A percentile compares a stretch with the other conserved stretches of the same genome.
Evolutionary conservation across 495 filamentous ascomycete genomes (phyloP).

Genomic region (Aspergillus carlsbadensis): DNA sequence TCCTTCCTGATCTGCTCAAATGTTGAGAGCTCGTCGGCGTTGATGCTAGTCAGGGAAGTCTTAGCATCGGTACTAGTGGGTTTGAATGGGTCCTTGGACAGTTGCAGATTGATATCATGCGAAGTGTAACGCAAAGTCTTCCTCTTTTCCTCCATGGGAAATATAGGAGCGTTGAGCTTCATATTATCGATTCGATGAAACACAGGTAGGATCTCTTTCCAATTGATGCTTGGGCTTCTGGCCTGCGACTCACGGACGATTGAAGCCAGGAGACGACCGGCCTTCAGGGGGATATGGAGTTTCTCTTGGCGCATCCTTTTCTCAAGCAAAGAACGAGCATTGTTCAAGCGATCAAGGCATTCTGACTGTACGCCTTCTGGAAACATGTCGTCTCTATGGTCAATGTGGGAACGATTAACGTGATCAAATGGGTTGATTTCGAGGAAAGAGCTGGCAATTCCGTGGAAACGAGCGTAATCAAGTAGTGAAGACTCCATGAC

Average conservation of each 20-base stretch:
- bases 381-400: neutral
- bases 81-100: neutral
- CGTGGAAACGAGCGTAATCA: slow-evolving; percentile 46
- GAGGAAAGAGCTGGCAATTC: slow-evolving; percentile 30
- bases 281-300: slow-evolving; percentile 21
- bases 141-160: slow-evolving; percentile 47
- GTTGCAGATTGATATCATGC: slow-evolving; percentile 37
- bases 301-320: slow-evolving; percentile 17
- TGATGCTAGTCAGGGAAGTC: slow-evolving; percentile 32
- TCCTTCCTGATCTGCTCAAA: slow-evolving; percentile 24
- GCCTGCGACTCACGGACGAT: slow-evolving; percentile 12
- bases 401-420: slow-evolving; percentile 3
- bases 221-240: slow-evolving; percentile 8
- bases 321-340: slow-evolving; percentile 8
- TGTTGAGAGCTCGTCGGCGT: slow-evolving; percentile 25
- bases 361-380: neutral
- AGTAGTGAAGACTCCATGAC: slow-evolving; percentile 29
- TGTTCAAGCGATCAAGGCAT: neutral
- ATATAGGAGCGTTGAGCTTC: slow-evolving; percentile 52
- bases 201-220: slow-evolving; percentile 30
- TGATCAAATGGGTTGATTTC: slow-evolving; percentile 23
- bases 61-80: neutral
- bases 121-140: neutral
- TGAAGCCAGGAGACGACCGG: slow-evolving; percentile 24
- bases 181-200: slow-evolving; percentile 26